Evolutionary conservation across 805 yeast genomes (phyloP), one percentile per base, ranked within the genome.

Genomic region (Wickerhamomyces xylosicus): DNA sequence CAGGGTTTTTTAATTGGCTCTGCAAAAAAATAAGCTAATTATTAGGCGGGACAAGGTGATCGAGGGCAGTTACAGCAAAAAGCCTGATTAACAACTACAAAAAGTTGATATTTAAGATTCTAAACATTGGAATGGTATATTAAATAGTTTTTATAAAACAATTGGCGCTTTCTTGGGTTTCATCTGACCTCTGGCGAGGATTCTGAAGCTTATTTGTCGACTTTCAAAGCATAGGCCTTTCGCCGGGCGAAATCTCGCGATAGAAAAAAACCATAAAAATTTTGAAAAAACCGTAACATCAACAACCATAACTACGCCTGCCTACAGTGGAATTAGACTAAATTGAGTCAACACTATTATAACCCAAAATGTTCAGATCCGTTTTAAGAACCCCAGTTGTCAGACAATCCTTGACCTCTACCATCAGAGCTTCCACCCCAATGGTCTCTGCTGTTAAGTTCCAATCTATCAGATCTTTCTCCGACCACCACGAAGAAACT

Each of bases 401-500:
- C 18, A 50, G 45, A 43, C 39, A 44, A 34, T 38, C 49, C 7
- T 31, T 42, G 32, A 37, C 41, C 32, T 36, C 43, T 5, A 38
- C 43, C 36, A 44, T 41, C 27, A 48, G 50, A 37, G 48, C 50
- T 43, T 29, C 43, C 22, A 22, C 39, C 15, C 21, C 34, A 34
- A 44, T 46, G 41, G 33, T 46, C 37, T 28, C 44, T 19, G 39
- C 44, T 31, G 21, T 41, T 25, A 32, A 38, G 21, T 33, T 19
- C 27, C 22, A 18, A 33, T 58, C 61, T 33, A 52, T 66, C 42
- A 77, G 96, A 77, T 70, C 70, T 55, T 87, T 84, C 73, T 82
- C 95, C 39, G 73, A 69, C 42, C 79, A 71, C 51, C 94, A 85
- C 60, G 95, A 85, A 62, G 97, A 87, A 70, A 78, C 95, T 39